Conservation (phyloP, 2,329 filamentous ascomycete species). For the Beauveria rudraprayagi region DNA sequence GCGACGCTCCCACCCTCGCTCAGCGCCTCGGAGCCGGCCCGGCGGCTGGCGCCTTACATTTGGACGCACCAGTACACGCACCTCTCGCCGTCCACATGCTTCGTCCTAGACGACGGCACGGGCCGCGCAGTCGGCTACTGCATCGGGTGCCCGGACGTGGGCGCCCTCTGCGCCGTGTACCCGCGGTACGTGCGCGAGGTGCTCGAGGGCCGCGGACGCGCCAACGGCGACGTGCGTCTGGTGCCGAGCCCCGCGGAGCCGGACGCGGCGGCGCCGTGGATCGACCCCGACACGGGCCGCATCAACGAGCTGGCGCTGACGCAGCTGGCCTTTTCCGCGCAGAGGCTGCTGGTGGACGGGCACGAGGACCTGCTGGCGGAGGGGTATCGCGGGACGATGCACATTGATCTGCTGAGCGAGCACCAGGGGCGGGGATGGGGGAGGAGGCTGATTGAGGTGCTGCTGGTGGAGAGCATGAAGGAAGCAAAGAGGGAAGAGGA, state of each 20-base stretch:
- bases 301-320: constrained; percentile 25
- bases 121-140: constrained; percentile 41
- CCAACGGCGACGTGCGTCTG: constrained; percentile 5
- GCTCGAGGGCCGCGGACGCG: constrained; percentile 18
- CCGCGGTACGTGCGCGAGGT: constrained; percentile 29
- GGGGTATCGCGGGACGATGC: constrained; percentile 37
- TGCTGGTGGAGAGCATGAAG: constrained; percentile 34
- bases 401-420: constrained; percentile 38
- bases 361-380: constrained; percentile 26
- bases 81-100: constrained; percentile 36
- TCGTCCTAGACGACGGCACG: constrained; percentile 40
- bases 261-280: constrained; percentile 27
- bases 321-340: constrained; percentile 34
- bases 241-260: not conserved
- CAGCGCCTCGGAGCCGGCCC: constrained; percentile 24
- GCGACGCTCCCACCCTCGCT: constrained; percentile 38
- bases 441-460: constrained; percentile 30
- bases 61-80: constrained; percentile 44
- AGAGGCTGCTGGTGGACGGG: constrained; percentile 30
- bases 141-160: constrained; percentile 37
- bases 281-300: constrained; percentile 16
- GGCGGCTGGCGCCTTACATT: constrained; percentile 37
- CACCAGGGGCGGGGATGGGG: constrained; percentile 39
- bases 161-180: constrained; percentile 31
- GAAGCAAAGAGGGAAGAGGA: not conserved